A percentile compares a stretch with the other conserved stretches of the same genome.
phyloP scores from a whole-genome alignment of 441 rosid species.

The Eutrema salsugineum region DNA sequence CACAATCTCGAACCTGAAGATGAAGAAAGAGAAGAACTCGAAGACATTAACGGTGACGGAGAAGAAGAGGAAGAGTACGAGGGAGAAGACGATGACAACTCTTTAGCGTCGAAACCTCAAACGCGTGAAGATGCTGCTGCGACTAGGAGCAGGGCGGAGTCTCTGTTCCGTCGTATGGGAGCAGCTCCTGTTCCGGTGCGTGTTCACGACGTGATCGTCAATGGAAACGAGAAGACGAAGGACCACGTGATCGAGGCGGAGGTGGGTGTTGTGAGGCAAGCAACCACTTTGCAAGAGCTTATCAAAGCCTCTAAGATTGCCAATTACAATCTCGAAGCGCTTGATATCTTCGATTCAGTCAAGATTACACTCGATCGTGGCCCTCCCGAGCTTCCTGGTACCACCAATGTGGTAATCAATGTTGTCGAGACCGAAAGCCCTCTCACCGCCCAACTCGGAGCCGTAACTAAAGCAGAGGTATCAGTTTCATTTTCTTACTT shows the following conservation, averaged over 20 bases:
- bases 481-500: background rate
- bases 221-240: constrained; percentile 76
- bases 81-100: constrained; percentile 21
- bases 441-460: constrained; percentile 56
- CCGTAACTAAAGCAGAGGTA: constrained; percentile 75
- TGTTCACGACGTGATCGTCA: constrained; percentile 73
- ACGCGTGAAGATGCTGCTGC: constrained; percentile 9
- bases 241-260: constrained; percentile 66
- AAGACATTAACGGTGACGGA: constrained; percentile 20
- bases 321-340: constrained; percentile 53
- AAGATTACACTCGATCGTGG: constrained; percentile 74
- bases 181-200: constrained; percentile 51
- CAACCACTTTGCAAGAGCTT: constrained; percentile 60
- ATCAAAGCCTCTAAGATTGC: constrained; percentile 52
- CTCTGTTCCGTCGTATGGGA: constrained; percentile 44
- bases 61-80: constrained; percentile 12
- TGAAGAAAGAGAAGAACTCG: constrained; percentile 22
- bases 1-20: constrained; percentile 12
- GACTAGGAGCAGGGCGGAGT: constrained; percentile 35
- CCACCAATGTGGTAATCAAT: constrained; percentile 63
- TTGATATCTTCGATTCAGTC: constrained; percentile 73
- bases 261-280: constrained; percentile 48
- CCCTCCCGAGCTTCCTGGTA: constrained; percentile 79
- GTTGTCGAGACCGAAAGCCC: constrained; percentile 61
- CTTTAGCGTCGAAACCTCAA: constrained; percentile 17